Conservation (phyloP, 2,329 filamentous ascomycete species). For the Colletotrichum orchidophilum region DNA sequence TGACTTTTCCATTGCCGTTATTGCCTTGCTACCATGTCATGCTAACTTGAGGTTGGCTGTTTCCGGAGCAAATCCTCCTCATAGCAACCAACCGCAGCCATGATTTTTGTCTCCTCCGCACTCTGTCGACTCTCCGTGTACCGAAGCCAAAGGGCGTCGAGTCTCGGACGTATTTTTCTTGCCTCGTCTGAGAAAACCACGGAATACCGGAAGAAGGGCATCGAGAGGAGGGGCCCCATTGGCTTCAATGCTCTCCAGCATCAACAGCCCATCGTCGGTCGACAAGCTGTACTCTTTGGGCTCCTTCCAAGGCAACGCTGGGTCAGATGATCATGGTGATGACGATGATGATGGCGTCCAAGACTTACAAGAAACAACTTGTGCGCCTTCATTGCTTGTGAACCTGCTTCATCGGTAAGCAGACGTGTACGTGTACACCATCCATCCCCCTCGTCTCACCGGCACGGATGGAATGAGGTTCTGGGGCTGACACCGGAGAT, state of each 20-base stretch:
- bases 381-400: not conserved
- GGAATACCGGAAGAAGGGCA: not conserved
- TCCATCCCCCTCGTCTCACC: not conserved
- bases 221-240: not conserved
- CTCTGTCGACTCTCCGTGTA: not conserved
- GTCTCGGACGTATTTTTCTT: not conserved
- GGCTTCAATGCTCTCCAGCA: not conserved
- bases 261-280: conserved; percentile 15
- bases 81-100: not conserved
- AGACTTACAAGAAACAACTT: not conserved
- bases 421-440: not conserved
- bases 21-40: not conserved
- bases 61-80: conserved; percentile 27
- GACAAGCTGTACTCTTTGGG: not conserved
- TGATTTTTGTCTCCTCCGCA: conserved; percentile 22
- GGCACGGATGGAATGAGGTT: not conserved
- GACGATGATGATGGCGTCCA: not conserved
- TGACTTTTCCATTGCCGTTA: not conserved
- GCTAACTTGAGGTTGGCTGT: not conserved
- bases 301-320: not conserved
- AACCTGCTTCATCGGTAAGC: not conserved
- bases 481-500: not conserved
- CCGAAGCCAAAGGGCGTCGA: conserved; percentile 5
- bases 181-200: not conserved
- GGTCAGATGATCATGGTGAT: not conserved